Percentiles rank a stretch among this genome's conserved stretches.
phyloP scores from a whole-genome alignment of 176 grass and related monocot species.

The Phoenix roebelenii region DNA sequence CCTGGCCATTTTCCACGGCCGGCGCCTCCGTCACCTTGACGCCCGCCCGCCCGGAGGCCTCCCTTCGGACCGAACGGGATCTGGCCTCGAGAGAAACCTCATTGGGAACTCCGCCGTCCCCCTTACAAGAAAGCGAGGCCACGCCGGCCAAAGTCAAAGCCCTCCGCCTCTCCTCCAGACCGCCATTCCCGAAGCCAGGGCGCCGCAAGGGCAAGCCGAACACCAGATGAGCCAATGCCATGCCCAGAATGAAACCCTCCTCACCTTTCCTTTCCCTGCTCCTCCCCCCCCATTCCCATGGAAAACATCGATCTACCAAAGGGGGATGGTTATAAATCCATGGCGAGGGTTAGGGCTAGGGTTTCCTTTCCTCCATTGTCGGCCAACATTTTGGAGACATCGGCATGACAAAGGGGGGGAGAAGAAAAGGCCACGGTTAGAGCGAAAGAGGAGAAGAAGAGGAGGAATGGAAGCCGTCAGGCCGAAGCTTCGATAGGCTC shows the following conservation, averaged over 20 bases:
- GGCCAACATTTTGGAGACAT: too few species aligned
- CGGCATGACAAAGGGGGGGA: too few species aligned
- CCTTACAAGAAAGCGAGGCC: neutral
- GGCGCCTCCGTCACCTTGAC: slow-evolving; percentile 31
- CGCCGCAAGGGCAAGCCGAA: slow-evolving; percentile 1
- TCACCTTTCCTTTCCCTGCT: too few species aligned
- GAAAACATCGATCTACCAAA: too few species aligned
- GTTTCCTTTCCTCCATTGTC: too few species aligned
- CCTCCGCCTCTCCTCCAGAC: neutral
- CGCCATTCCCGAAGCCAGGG: neutral
- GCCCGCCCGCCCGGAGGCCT: slow-evolving; percentile 16
- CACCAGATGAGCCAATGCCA: slow-evolving; percentile 12
- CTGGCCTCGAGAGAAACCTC: slow-evolving; percentile 2
- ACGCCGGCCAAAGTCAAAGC: neutral
- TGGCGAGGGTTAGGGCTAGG: too few species aligned
- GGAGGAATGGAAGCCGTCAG: too few species aligned
- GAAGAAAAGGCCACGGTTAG: too few species aligned
- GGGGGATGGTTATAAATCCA: too few species aligned
- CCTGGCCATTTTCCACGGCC: slow-evolving; percentile 21
- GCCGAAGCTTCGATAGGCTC: too few species aligned
- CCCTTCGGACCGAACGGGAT: slow-evolving; percentile 15
- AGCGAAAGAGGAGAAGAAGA: too few species aligned
- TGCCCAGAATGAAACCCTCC: neutral
- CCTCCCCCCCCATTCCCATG: too few species aligned
- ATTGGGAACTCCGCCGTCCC: neutral